Conservation (phyloP, 176 grass and related monocot genomes). For the Eleusine coracana region DNA sequence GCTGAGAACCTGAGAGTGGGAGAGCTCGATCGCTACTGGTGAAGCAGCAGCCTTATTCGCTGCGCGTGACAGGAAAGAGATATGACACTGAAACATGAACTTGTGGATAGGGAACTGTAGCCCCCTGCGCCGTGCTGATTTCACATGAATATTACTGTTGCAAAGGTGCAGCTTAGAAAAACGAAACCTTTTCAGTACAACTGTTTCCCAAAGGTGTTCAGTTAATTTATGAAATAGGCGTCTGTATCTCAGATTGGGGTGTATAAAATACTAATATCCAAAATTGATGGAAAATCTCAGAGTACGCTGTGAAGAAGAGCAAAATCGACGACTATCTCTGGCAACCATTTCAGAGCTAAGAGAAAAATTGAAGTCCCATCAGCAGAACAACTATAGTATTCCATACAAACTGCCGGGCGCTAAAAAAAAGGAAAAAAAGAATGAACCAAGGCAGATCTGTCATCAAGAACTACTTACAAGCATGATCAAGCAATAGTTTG, state of each 20-base stretch:
- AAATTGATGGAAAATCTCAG: neutral
- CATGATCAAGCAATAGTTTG: slow-evolving; percentile 21
- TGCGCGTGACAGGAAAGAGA: neutral
- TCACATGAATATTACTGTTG: neutral
- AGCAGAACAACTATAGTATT: neutral
- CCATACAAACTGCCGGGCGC: neutral
- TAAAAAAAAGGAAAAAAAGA: neutral
- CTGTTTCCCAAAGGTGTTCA: neutral
- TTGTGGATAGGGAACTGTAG: neutral
- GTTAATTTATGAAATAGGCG: neutral
- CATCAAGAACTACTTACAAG: slow-evolving; percentile 42
- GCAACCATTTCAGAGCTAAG: neutral
- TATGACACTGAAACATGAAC: neutral
- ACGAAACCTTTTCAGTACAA: neutral
- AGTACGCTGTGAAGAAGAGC: neutral
- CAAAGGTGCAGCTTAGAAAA: neutral
- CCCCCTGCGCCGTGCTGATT: neutral
- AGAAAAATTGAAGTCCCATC: neutral
- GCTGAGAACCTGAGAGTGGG: neutral
- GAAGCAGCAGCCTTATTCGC: slow-evolving; percentile 7
- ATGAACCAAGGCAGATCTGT: neutral
- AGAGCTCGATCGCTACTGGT: neutral
- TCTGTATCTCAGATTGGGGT: neutral
- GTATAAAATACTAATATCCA: neutral
- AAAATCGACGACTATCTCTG: too few species aligned